Conservation (phyloP, 345 rosid genomes). For the Carallia pectinifolia region DNA sequence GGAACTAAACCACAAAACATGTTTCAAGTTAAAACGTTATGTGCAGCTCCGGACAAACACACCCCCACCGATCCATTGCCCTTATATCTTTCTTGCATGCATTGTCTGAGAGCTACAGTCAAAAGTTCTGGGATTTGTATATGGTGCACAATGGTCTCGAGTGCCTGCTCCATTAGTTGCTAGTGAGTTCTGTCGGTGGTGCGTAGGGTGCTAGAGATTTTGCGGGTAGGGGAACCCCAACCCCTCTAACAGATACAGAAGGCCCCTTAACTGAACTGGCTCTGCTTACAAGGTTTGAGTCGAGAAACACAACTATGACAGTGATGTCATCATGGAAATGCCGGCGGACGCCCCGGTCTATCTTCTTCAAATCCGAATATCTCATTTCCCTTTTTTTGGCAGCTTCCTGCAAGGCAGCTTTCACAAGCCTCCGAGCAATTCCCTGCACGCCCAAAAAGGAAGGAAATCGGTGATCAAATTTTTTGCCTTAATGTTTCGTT, state of each 20-base stretch:
- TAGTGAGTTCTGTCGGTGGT: slow-evolving; percentile 24
- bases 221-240: slow-evolving; percentile 57
- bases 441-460: slow-evolving; percentile 20
- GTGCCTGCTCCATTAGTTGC: slow-evolving; percentile 13
- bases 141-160: slow-evolving; percentile 6
- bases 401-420: slow-evolving; percentile 32
- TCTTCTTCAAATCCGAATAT: slow-evolving; percentile 38
- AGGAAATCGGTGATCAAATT: background rate
- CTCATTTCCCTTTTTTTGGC: slow-evolving; percentile 39
- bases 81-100: slow-evolving; percentile 3
- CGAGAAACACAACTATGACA: slow-evolving; percentile 34
- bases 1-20: slow-evolving; percentile 31
- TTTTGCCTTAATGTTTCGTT: background rate
- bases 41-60: background rate
- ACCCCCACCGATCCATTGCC: too few relatives aligned
- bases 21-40: slow-evolving; percentile 34
- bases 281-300: slow-evolving; percentile 55
- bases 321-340: slow-evolving; percentile 40
- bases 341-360: slow-evolving; percentile 34
- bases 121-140: slow-evolving; percentile 10
- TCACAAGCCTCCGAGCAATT: slow-evolving; percentile 33
- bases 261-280: slow-evolving; percentile 65
- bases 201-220: slow-evolving; percentile 44
- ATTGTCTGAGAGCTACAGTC: slow-evolving; percentile 4
- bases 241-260: slow-evolving; percentile 67